These are phyloP conservation scores for Emmonsiellopsis sp. DNA, from an alignment of 2,329 filamentous ascomycete species.

Conservation along the genomic window DNA sequence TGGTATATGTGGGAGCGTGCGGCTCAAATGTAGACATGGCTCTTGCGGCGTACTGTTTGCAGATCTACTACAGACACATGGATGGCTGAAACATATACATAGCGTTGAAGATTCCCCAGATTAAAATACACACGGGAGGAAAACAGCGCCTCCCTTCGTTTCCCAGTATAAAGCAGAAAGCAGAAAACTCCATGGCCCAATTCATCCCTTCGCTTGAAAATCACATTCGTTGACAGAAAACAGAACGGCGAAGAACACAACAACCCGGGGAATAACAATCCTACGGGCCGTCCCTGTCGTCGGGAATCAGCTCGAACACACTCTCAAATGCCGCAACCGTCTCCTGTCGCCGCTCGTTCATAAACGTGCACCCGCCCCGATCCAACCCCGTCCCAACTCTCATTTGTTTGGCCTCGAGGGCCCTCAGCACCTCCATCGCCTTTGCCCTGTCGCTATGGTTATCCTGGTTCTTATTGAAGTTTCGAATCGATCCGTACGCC, in stretches of 20 bases:
- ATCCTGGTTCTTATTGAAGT: constrained; percentile 34
- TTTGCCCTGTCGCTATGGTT: constrained; percentile 36
- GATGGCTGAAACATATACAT: too few relatives aligned
- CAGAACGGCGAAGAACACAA: not conserved
- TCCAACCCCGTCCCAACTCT: constrained; percentile 46
- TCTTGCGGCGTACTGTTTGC: too few relatives aligned
- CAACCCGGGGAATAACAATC: not conserved
- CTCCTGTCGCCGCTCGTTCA: constrained; percentile 40
- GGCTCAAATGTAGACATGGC: too few relatives aligned
- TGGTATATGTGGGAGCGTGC: too few relatives aligned
- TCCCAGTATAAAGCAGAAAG: too few relatives aligned
- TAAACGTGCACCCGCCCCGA: constrained; percentile 42
- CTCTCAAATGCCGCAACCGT: constrained; percentile 44
- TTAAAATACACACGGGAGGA: too few relatives aligned
- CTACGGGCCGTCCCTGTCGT: constrained; percentile 1
- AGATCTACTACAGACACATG: too few relatives aligned
- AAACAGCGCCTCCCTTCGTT: too few relatives aligned
- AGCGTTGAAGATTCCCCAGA: too few relatives aligned
- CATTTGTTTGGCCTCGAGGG: constrained; percentile 41
- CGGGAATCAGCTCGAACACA: constrained; percentile 27
- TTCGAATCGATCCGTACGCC: constrained; percentile 25
- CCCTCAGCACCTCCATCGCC: constrained; percentile 34
- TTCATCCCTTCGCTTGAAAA: too few relatives aligned
- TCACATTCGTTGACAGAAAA: too few relatives aligned
- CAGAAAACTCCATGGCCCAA: too few relatives aligned